Evolutionary conservation across 2,329 filamentous ascomycete genomes (phyloP), one percentile per base, ranked within the genome.

Genomic region (Exophiala spinifera): DNA sequence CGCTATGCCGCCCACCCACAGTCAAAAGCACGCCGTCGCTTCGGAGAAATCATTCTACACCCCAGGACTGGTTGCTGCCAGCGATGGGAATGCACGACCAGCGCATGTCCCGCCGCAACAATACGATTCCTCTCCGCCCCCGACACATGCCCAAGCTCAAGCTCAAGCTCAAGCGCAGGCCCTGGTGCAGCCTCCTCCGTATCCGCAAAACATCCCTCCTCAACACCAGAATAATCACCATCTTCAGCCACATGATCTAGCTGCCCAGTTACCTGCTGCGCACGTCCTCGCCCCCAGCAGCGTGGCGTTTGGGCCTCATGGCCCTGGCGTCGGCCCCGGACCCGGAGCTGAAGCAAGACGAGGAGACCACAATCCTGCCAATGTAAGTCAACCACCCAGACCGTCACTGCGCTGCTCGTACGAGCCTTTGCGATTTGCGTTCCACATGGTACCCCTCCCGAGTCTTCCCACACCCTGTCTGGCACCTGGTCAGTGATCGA

Each of bases 11-110:
- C 55, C 51, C 39, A 31, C 47, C 42, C 48, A 43, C 36, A 49
- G 55, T 49, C 49, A 54, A 51, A 57, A 53, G 46, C 43, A 52
- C 49, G 46, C 55, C 57, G 53, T 57, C 28, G 57, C 54, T 51
- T 53, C 57, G 55, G 57, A 57, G 49, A 60, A 55, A 57, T 51
- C 49, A 55, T 39, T 42, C 39, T 34, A 36, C 33, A 45, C 31
- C 23, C 23, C 54, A 43, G 47, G 34, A 42, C 49, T 42, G 47
- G 50, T 43, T 42, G 44, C 40, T 50, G 39, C 23, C 15, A 36
- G 21, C 31, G 48, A 54, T 31, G 28, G 28, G 28, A 31, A 31
- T 49, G 21, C 51, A 37, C 46, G 42, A 6, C 25, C 49, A 37
- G 48, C 25, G 31, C 40, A 47, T 25, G 28, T 31, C 11, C 28